Conservation (phyloP, 148 eudicot species). For the Spergularia marina region DNA sequence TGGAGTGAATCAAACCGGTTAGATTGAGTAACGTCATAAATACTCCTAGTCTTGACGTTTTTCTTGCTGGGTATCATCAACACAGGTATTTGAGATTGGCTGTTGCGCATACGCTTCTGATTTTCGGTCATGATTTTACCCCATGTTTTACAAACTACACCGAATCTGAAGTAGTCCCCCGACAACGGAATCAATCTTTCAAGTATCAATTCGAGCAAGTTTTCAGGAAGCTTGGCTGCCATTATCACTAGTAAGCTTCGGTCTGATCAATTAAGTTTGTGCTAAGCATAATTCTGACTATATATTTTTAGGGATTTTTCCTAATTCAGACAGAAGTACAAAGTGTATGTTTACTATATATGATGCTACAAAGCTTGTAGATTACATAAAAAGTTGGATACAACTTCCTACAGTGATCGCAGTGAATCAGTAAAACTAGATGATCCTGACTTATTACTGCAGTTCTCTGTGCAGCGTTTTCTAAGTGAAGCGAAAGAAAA, state of each 20-base stretch:
- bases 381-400: neutral
- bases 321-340: too few relatives aligned
- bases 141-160: neutral
- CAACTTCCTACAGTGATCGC: neutral
- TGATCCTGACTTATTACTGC: conserved; percentile 19
- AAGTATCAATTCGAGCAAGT: too few relatives aligned
- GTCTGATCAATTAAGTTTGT: too few relatives aligned
- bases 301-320: too few relatives aligned
- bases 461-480: conserved; percentile 9
- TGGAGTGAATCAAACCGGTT: neutral
- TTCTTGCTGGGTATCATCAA: neutral
- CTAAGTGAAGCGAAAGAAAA: conserved; percentile 23
- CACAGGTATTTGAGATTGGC: neutral
- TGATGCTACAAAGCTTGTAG: neutral
- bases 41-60: neutral
- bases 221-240: too few relatives aligned
- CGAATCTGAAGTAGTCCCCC: neutral
- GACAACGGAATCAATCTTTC: neutral
- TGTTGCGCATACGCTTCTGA: neutral
- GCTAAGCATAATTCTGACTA: too few relatives aligned
- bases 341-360: too few relatives aligned
- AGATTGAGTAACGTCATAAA: neutral
- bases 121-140: neutral
- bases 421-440: conserved; percentile 20
- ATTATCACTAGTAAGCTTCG: too few relatives aligned